Evolutionary conservation across 2,329 filamentous ascomycete species (phyloP), one percentile per base, ranked within the genome.

Genomic region (Graphiopsis chlorocephala): DNA sequence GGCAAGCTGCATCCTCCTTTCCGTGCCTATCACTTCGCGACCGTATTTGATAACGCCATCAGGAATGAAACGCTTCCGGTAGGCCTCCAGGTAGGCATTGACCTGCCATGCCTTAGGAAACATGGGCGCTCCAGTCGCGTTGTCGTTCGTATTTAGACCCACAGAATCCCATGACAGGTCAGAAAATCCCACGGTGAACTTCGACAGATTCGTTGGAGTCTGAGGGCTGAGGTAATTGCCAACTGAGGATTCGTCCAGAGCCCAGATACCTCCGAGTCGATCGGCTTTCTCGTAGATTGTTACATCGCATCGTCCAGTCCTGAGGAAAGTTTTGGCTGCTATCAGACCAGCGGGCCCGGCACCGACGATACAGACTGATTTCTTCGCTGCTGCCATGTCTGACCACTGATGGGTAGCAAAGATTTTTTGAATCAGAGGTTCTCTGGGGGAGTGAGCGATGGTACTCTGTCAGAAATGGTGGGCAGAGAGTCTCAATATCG

Each of bases 181-280:
- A 1, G 79, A 75, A 68, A 82, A 82, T 7, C 74, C 74, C 68
- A 95, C 87, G 0, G 90, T 92, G 75, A 92, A 91, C 53, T 85
- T 85, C 78, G 90, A 93, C 71, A 93, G 86, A 74, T 96, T 96
- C 4, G 86, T 86, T 17, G 85, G 81, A 71, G 81, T 82, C 4
- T 78, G 68, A 7, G 79, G 77, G 82, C 90, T 90, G 61, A 90
- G 83, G 10, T 89, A 89, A 67, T 90, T 86, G 1, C 80, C 78
- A 17, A 63, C 50, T 7, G 69, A 68, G 8, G 64, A 25, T 48
- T 73, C 71, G 17, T 72, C 69, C 14, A 75, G 70, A 3, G 89
- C 88, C 92, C 92, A 96, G n/a, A 95, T 84, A 0, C 92, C 92
- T 12, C 91, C 92, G 17, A 94, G 82, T 45, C 85, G 83, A 35